Evolutionary conservation across 345 rosid species (phyloP).

Genomic region (Kandelia obovata): DNA sequence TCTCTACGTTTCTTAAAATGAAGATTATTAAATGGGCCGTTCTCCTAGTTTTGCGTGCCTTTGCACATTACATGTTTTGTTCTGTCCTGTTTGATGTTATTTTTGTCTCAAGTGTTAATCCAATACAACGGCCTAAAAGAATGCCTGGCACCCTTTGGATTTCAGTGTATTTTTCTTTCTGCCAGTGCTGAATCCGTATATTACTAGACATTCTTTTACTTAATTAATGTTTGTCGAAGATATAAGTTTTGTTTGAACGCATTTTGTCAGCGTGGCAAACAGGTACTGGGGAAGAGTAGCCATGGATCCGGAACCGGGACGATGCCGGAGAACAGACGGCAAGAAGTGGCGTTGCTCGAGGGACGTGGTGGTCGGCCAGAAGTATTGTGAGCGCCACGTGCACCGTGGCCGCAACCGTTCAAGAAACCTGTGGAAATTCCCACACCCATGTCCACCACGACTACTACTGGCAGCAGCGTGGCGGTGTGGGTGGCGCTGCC

Average conservation of each 20-base stretch:
- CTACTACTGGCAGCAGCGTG: conserved; percentile 7
- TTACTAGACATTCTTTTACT: neutral
- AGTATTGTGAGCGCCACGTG: conserved; percentile 99
- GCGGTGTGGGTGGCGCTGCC: conserved; percentile 5
- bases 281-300: conserved; percentile 81
- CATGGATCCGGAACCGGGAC: conserved; percentile 97
- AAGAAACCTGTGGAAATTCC: conserved; percentile 99
- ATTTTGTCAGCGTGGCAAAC: conserved; percentile 38
- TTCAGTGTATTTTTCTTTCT: neutral
- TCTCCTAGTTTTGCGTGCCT: conserved; percentile 2
- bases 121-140: neutral
- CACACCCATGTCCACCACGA: conserved; percentile 36
- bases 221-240: neutral
- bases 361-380: conserved; percentile 82
- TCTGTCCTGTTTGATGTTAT: neutral
- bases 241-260: neutral
- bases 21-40: neutral
- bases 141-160: neutral
- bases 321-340: conserved; percentile 97
- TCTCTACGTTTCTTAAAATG: neutral
- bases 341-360: conserved; percentile 99
- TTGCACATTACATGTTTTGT: neutral
- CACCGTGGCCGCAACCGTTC: conserved; percentile 99
- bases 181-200: neutral
- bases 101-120: neutral